A percentile compares a stretch with the other conserved stretches of the same genome.
Evolutionary conservation across 2,329 filamentous ascomycete genomes (phyloP).

Genomic region (Sclerotinia glacialis): DNA sequence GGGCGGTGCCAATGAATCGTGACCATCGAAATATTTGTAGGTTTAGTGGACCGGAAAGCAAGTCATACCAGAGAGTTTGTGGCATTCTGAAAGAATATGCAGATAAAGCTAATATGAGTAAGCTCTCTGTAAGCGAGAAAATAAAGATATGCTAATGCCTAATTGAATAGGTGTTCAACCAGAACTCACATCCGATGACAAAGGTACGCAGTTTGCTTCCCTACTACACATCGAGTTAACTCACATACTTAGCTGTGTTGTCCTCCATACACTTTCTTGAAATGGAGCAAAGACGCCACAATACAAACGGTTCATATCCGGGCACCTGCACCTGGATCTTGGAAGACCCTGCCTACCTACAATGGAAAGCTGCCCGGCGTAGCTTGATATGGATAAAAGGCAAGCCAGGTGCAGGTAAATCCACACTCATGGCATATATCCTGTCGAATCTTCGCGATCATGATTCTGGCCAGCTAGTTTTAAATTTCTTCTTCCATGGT

Average conservation of each 20-base stretch:
- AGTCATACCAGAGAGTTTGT: background rate
- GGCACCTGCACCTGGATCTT: slow-evolving; percentile 42
- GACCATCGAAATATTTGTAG: slow-evolving; percentile 27
- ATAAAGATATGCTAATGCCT: background rate
- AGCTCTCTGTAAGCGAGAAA: background rate
- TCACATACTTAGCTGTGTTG: background rate
- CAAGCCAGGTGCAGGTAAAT: slow-evolving; percentile 45
- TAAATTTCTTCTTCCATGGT: slow-evolving; percentile 42
- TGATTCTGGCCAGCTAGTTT: background rate
- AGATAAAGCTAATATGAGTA: slow-evolving; percentile 1
- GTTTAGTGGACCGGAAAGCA: slow-evolving; percentile 21
- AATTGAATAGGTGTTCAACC: slow-evolving; percentile 8
- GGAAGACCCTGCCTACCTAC: slow-evolving; percentile 30
- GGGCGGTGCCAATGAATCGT: slow-evolving; percentile 16
- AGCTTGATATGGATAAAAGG: slow-evolving; percentile 44
- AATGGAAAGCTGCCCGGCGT: slow-evolving; percentile 29
- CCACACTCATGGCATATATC: slow-evolving; percentile 41
- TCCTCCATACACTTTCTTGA: slow-evolving; percentile 37
- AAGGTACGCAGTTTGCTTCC: background rate
- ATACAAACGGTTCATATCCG: slow-evolving; percentile 30
- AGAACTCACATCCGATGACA: background rate
- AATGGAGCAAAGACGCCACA: slow-evolving; percentile 34
- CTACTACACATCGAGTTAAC: background rate
- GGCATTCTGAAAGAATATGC: slow-evolving; percentile 13
- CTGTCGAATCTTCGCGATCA: slow-evolving; percentile 29